These are phyloP conservation scores for Naganishia vishniacii DNA, from an alignment of 768 basidiomycete genomes.

Conservation along the genomic window DNA sequence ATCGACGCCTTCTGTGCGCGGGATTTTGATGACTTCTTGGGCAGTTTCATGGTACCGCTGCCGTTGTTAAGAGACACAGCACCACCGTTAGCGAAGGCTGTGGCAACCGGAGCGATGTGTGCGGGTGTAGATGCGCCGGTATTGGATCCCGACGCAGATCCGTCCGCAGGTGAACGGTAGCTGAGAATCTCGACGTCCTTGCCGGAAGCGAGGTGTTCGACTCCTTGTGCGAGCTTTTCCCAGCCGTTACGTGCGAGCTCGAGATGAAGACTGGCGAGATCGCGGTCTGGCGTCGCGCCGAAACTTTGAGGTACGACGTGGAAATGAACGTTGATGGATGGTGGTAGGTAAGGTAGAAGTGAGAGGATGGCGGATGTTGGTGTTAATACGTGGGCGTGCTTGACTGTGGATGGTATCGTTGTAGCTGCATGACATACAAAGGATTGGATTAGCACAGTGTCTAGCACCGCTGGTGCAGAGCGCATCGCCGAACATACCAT, in stretches of 20 bases:
- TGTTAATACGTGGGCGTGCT: slow-evolving; percentile 41
- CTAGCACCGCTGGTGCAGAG: neutral
- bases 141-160: slow-evolving; percentile 24
- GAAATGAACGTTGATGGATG: slow-evolving; percentile 43
- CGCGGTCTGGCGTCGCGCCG: neutral
- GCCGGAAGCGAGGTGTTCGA: slow-evolving; percentile 27
- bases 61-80: slow-evolving; percentile 13
- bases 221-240: slow-evolving; percentile 9
- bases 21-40: slow-evolving; percentile 52
- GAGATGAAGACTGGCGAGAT: slow-evolving; percentile 5
- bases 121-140: slow-evolving; percentile 2
- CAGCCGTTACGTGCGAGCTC: slow-evolving; percentile 22
- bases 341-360: slow-evolving; percentile 38
- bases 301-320: slow-evolving; percentile 33
- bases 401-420: slow-evolving; percentile 35
- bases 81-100: slow-evolving; percentile 26
- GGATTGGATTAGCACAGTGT: neutral
- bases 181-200: slow-evolving; percentile 30
- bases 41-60: slow-evolving; percentile 35
- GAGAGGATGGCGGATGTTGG: slow-evolving; percentile 36
- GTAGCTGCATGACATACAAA: slow-evolving; percentile 34
- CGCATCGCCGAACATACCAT: slow-evolving; percentile 34
- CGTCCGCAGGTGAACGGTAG: neutral
- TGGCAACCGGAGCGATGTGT: slow-evolving; percentile 8
- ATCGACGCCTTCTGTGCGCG: slow-evolving; percentile 74